A percentile compares a stretch with the other conserved stretches of the same genome.
Evolutionary conservation across 345 rosid species (phyloP).

Genomic region (Gossypioides kirkii): DNA sequence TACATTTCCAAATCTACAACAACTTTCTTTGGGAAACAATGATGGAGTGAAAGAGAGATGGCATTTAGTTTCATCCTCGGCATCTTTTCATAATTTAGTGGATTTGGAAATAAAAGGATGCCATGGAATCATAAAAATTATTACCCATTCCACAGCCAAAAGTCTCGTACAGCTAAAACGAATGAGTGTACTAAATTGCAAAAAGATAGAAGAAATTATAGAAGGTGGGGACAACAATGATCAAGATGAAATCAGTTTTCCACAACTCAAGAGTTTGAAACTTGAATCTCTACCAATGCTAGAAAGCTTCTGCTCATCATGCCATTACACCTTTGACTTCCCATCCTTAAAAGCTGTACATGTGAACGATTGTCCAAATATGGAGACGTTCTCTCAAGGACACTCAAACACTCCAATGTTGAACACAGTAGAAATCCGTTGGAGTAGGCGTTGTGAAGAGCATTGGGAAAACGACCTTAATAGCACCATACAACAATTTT

Average conservation of each 20-base stretch:
- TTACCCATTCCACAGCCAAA: background rate
- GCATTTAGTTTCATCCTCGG: background rate
- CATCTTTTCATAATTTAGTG: too few species aligned
- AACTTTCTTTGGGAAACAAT: background rate
- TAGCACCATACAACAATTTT: too few species aligned
- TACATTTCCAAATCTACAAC: background rate
- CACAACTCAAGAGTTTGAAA: background rate
- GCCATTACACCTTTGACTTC: background rate
- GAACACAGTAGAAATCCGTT: background rate
- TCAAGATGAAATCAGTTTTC: background rate
- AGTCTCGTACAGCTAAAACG: background rate
- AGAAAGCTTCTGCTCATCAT: constrained; percentile 4
- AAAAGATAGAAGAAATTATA: background rate
- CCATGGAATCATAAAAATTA: background rate
- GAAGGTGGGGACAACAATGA: background rate
- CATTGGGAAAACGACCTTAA: background rate
- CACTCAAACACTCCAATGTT: background rate
- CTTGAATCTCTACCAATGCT: background rate
- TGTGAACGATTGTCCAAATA: background rate
- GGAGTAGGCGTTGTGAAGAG: background rate
- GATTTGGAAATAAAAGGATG: too few species aligned
- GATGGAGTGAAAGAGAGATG: background rate
- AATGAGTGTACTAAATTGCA: background rate
- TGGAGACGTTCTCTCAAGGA: background rate
- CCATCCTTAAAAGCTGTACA: background rate